Percentiles rank a stretch among this genome's conserved stretches.
These are phyloP conservation scores for Teratosphaeriaceae sp. DNA, from an alignment of 2,329 filamentous ascomycete genomes.

Conservation along the genomic window DNA sequence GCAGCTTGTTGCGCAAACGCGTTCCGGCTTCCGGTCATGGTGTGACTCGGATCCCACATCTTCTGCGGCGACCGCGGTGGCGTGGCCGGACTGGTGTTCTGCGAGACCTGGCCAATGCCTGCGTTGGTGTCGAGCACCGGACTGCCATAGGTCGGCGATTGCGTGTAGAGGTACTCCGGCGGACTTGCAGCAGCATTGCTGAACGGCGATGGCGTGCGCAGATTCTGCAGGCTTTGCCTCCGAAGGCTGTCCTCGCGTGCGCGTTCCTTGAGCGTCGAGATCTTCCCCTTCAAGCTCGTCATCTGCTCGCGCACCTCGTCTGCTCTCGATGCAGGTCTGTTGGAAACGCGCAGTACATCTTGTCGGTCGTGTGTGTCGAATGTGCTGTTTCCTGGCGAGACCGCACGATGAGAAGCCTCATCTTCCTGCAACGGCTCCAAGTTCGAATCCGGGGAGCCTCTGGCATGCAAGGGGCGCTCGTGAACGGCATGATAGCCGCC, in stretches of 20 bases:
- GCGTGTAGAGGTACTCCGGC: conserved; percentile 26
- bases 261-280: conserved; percentile 71
- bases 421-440: conserved; percentile 40
- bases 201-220: conserved; percentile 67
- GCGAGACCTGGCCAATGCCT: conserved; percentile 19
- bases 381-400: conserved; percentile 1
- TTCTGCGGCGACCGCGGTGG: conserved; percentile 1
- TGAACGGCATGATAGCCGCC: conserved; percentile 7
- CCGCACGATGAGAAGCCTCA: conserved; percentile 17
- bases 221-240: conserved; percentile 66
- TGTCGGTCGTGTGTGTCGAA: neutral
- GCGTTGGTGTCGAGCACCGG: conserved; percentile 14
- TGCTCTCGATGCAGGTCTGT: conserved; percentile 64
- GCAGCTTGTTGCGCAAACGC: conserved; percentile 20
- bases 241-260: conserved; percentile 73
- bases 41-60: conserved; percentile 9
- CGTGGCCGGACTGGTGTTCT: conserved; percentile 9
- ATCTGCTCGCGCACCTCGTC: conserved; percentile 76
- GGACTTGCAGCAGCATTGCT: conserved; percentile 50
- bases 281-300: conserved; percentile 76
- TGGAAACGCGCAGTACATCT: conserved; percentile 41
- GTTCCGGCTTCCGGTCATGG: conserved; percentile 17
- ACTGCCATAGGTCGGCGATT: conserved; percentile 13
- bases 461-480: conserved; percentile 26
- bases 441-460: conserved; percentile 32